Evolutionary conservation across 2,329 filamentous ascomycete genomes (phyloP).

Genomic region (Ciborinia camelliae): DNA sequence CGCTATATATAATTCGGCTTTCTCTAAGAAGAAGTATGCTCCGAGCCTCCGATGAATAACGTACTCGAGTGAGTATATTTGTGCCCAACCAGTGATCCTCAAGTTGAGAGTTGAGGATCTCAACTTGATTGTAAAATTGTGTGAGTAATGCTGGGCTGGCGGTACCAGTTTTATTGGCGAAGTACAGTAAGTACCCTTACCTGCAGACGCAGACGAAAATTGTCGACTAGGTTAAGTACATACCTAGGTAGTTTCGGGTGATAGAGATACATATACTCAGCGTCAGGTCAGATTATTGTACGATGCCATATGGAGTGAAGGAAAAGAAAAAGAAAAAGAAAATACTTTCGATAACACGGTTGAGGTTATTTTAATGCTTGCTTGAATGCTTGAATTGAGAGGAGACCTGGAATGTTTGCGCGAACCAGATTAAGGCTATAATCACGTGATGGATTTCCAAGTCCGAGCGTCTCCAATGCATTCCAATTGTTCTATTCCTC

Average conservation of each 20-base stretch:
- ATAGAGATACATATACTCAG: not conserved
- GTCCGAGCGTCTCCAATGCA: no score
- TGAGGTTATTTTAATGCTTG: not conserved
- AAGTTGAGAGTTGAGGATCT: no score
- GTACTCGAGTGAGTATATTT: no score
- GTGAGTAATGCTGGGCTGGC: slow-evolving; percentile 4
- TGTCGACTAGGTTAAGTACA: no score
- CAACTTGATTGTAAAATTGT: no score
- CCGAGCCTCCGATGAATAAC: not conserved
- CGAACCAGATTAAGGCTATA: no score
- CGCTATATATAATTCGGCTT: not conserved
- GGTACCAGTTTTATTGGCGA: not conserved
- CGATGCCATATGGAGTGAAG: not conserved
- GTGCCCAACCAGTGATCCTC: not conserved
- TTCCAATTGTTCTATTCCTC: not conserved
- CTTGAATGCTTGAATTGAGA: not conserved
- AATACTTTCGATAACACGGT: not conserved
- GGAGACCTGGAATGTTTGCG: not conserved
- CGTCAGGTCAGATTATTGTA: not conserved
- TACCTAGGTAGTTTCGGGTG: not conserved
- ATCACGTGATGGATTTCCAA: not conserved
- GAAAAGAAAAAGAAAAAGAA: not conserved
- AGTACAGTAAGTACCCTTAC: no score
- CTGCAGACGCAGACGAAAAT: not conserved
- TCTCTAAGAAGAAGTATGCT: slow-evolving; percentile 3